Conservation (phyloP, 805 yeast genomes). For the Saccharomycopsis sp. region DNA sequence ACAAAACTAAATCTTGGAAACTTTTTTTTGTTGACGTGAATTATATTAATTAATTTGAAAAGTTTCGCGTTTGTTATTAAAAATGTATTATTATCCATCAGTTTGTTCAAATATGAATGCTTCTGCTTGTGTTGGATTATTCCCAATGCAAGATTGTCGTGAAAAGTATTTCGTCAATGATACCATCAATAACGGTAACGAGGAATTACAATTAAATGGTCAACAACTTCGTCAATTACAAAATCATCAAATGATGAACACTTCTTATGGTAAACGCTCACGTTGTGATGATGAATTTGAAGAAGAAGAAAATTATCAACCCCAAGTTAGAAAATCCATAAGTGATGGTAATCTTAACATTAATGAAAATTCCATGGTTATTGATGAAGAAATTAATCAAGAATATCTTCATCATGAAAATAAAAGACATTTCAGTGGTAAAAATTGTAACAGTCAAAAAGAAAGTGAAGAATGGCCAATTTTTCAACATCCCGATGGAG, state of each 20-base stretch:
- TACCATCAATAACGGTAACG: background rate
- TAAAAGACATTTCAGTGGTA: background rate
- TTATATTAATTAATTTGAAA: too few species aligned
- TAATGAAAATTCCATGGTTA: background rate
- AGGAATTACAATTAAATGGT: background rate
- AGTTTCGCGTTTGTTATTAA: too few species aligned
- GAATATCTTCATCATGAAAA: background rate
- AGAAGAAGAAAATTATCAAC: background rate
- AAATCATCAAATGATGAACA: constrained; percentile 9
- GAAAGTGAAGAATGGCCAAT: constrained; percentile 27
- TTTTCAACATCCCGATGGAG: constrained; percentile 53
- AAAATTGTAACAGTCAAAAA: background rate
- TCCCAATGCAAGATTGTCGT: constrained; percentile 2
- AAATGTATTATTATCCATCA: constrained; percentile 18
- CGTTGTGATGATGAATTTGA: constrained; percentile 3
- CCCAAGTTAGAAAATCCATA: constrained; percentile 1
- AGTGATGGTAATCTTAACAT: constrained; percentile 2
- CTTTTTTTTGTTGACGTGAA: too few species aligned
- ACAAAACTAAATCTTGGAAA: too few species aligned
- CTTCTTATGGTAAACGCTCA: constrained; percentile 1
- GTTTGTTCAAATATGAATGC: constrained; percentile 15
- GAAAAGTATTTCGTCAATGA: constrained; percentile 1
- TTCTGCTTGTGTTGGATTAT: constrained; percentile 11
- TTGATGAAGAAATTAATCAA: background rate
- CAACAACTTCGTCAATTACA: constrained; percentile 10